Conservation (phyloP, 352 stramenopile species). For the Globisporangium carolinianum region DNA sequence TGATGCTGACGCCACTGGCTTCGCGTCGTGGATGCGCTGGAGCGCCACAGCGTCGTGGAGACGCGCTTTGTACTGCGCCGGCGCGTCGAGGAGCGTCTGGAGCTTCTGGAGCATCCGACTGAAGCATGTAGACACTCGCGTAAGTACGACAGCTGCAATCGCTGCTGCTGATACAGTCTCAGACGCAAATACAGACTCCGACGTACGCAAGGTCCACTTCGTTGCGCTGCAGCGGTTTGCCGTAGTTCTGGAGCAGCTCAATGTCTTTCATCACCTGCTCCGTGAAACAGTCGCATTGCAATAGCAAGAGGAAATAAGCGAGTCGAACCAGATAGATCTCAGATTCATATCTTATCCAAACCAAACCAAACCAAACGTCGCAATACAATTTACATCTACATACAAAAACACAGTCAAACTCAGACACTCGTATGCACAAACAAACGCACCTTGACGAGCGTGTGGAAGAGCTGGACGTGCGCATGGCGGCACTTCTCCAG, state of each 20-base stretch:
- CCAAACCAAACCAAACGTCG: background rate
- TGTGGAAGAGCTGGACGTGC: constrained; percentile 79
- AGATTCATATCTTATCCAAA: too few species aligned
- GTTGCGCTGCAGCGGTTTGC: constrained; percentile 74
- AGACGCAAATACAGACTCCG: background rate
- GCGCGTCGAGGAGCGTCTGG: constrained; percentile 67
- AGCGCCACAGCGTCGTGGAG: constrained; percentile 73
- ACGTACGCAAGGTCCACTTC: constrained; percentile 75
- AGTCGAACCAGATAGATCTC: background rate
- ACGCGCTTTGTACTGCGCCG: constrained; percentile 84
- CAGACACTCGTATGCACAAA: background rate
- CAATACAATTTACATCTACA: background rate
- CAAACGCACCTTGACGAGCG: constrained; percentile 55
- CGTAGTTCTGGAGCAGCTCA: constrained; percentile 79
- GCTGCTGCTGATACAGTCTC: too few species aligned
- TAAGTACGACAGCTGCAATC: too few species aligned
- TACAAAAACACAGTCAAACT: background rate
- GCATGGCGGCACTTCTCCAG: constrained; percentile 79
- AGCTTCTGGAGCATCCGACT: constrained; percentile 69
- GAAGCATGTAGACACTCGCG: constrained; percentile 23
- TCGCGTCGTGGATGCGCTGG: constrained; percentile 54
- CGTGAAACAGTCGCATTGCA: background rate
- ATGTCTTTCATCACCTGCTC: constrained; percentile 80
- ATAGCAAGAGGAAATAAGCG: background rate
- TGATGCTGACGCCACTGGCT: constrained; percentile 14